Conservation (phyloP, 106 monocot genomes). For the Dioscorea dumetorum region DNA sequence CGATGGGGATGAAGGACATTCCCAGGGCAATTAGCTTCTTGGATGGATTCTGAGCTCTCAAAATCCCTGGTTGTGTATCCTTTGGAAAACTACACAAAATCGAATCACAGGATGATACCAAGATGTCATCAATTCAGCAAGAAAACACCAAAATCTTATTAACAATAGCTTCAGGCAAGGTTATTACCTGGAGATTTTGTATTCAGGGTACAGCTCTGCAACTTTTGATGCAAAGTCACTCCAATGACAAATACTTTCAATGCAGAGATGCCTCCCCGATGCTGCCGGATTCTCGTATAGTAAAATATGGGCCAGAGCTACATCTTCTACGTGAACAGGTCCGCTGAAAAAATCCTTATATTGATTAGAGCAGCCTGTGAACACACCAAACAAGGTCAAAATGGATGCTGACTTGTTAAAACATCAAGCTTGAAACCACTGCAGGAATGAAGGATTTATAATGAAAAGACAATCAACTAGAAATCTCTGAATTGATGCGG, state of each 20-base stretch:
- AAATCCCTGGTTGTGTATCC: conserved; percentile 82
- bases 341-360: conserved; percentile 80
- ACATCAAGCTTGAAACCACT: too few species aligned
- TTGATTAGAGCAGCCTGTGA: conserved; percentile 61
- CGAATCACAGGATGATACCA: too few species aligned
- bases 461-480: too few species aligned
- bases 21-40: conserved; percentile 83
- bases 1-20: conserved; percentile 58
- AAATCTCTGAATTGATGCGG: too few species aligned
- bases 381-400: not conserved
- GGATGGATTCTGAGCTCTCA: conserved; percentile 57
- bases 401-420: too few species aligned
- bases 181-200: conserved; percentile 59
- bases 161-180: not conserved
- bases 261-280: conserved; percentile 78
- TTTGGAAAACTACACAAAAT: conserved; percentile 47
- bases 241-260: conserved; percentile 63
- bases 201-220: conserved; percentile 81
- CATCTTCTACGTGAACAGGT: conserved; percentile 91
- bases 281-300: conserved; percentile 75
- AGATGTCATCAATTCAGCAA: too few species aligned
- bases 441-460: too few species aligned
- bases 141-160: not conserved
- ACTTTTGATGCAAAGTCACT: conserved; percentile 82
- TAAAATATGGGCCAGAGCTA: conserved; percentile 78